Base-by-base conservation (phyloP, 1,284 basidiomycete species). In the Microbotryum intermedium region DNA sequence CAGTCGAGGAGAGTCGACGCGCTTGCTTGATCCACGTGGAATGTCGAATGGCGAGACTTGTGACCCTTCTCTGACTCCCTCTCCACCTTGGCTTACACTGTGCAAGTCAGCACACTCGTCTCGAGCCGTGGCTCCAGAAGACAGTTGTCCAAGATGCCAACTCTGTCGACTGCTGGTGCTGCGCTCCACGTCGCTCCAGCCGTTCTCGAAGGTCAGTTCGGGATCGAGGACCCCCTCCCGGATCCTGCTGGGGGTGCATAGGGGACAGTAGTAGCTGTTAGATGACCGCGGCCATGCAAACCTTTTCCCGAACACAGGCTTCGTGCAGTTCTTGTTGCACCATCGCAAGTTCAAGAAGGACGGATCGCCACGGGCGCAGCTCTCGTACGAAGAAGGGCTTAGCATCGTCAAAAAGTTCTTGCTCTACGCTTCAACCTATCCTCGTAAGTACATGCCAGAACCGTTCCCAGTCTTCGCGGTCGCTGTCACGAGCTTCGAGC, bases 351-450 rank as follows among this genome's bases (percentile, higher is more conserved):
- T 45, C 49, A 57, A 58, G 39, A 62, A 65, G 42, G 26, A 50
- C 1, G 58, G 60, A n/a, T 48, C 61, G 20, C 69, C 69, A 4
- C n/a, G 50, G 6, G 57, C 61, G 8, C 62, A 71, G 44, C 44
- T 71, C 39, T 53, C 54, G 20, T 71, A 69, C 34, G 65, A 65
- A 34, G 70, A 70, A 56, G 70, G 66, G 3, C 54, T 70, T 39
- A 60, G 59, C 29, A 69, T 71, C 49, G 61, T 71, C 26, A 39
- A 57, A 4, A 55, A 60, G 16, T 71, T 71, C 55, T 51, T 71
- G 5, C 53, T 58, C 11, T 67, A 64, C 26, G 64, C 69, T 3
- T 59, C 65, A 5, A 66, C 49, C 6, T 61, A 63, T 28, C 53
- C 64, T 1, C 21, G 52, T 42, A 13, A 51, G 50, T 30, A n/a